These are phyloP conservation scores for Magnusiomyces ingens DNA, from an alignment of 1,139 yeast genomes.

Conservation along the genomic window DNA sequence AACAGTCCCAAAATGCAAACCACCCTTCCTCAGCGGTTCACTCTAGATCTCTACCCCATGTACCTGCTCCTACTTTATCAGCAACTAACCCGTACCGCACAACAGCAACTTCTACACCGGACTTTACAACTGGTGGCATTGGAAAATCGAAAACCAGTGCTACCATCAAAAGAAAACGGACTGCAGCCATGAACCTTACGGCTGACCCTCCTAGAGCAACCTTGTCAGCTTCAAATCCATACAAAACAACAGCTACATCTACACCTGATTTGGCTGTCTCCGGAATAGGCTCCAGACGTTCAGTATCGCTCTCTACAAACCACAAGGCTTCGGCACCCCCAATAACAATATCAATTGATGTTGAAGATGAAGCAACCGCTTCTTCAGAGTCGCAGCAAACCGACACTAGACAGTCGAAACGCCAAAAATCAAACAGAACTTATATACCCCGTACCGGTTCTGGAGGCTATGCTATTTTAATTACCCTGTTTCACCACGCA, in stretches of 20 bases:
- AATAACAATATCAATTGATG: background rate
- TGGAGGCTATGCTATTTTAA: constrained; percentile 80
- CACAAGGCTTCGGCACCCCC: background rate
- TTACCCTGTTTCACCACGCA: constrained; percentile 46
- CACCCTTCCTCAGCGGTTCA: background rate
- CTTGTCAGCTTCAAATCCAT: background rate
- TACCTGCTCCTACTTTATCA: constrained; percentile 2
- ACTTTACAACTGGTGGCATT: background rate
- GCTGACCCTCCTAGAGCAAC: background rate
- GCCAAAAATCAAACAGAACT: constrained; percentile 27
- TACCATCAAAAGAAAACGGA: background rate
- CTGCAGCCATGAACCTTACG: no score
- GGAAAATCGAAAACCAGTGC: background rate
- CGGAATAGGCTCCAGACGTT: background rate
- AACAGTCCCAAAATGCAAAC: background rate
- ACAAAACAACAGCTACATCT: background rate
- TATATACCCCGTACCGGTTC: constrained; percentile 75
- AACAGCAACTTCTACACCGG: constrained; percentile 10
- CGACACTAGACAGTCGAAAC: constrained; percentile 22
- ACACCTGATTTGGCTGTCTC: background rate
- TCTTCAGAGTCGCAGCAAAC: constrained; percentile 26
- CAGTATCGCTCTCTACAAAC: background rate
- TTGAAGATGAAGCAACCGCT: constrained; percentile 4
- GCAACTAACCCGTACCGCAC: constrained; percentile 16
- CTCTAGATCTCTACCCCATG: background rate